Evolutionary conservation across 2,329 filamentous ascomycete species (phyloP).

Genomic region (Talaromyces funiculosus): DNA sequence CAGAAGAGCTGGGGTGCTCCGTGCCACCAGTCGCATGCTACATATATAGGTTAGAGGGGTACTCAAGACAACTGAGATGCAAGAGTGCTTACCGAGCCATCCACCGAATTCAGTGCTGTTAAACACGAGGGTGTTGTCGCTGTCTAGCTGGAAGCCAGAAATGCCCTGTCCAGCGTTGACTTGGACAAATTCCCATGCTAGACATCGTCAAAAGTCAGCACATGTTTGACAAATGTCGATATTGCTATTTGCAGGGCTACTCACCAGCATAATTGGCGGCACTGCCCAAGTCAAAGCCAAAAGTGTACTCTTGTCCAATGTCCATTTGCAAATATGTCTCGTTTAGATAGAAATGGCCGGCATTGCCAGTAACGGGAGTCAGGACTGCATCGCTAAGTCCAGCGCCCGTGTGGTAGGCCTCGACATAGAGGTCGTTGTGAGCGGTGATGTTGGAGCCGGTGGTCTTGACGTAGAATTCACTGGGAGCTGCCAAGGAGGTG

Average conservation of each 20-base stretch:
- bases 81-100: constrained; percentile 34
- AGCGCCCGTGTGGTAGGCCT: constrained; percentile 38
- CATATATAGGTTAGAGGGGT: neutral
- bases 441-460: constrained; percentile 20
- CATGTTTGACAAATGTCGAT: too few species aligned
- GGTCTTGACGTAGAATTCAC: constrained; percentile 32
- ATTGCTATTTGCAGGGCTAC: constrained; percentile 8
- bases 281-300: constrained; percentile 25
- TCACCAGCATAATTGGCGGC: constrained; percentile 32
- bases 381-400: constrained; percentile 36
- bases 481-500: constrained; percentile 22
- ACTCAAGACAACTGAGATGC: neutral
- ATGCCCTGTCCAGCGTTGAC: constrained; percentile 32
- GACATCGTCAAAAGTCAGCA: neutral
- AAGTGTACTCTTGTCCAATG: constrained; percentile 25
- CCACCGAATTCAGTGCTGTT: constrained; percentile 30
- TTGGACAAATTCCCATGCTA: constrained; percentile 33
- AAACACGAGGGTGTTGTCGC: constrained; percentile 23
- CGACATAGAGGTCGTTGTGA: constrained; percentile 34
- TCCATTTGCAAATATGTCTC: constrained; percentile 29
- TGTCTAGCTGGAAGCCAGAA: constrained; percentile 27
- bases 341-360: constrained; percentile 28
- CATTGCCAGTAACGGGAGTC: constrained; percentile 19
- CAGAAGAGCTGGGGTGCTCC: constrained; percentile 37
- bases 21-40: constrained; percentile 39